These are phyloP conservation scores for Aureobasidium sp. DNA, from an alignment of 2,329 filamentous ascomycete species.

Conservation along the genomic window DNA sequence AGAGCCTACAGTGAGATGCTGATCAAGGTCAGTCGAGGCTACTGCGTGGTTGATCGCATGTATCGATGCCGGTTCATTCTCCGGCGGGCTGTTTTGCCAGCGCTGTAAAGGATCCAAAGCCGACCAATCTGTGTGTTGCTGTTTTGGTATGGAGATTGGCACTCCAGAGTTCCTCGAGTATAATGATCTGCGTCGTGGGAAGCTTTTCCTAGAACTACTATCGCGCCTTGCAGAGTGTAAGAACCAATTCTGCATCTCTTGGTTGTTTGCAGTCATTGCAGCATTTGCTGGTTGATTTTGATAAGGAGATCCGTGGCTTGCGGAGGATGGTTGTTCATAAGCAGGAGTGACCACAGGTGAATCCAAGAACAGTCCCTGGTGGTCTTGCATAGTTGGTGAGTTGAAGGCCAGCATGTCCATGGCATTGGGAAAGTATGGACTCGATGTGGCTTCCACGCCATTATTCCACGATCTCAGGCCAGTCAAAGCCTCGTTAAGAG, in stretches of 20 bases:
- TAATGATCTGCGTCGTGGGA: conserved; percentile 1
- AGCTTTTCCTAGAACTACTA: background rate
- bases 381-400: background rate
- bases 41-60: conserved; percentile 59
- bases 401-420: background rate
- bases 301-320: background rate
- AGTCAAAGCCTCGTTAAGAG: background rate
- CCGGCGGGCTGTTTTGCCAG: conserved; percentile 63
- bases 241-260: conserved; percentile 12
- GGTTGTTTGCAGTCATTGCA: conserved; percentile 11
- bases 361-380: background rate
- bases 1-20: conserved; percentile 15
- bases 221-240: conserved; percentile 2
- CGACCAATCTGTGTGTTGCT: conserved; percentile 5
- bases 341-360: background rate
- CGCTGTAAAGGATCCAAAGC: conserved; percentile 51
- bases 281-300: background rate
- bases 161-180: conserved; percentile 12
- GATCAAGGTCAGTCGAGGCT: conserved; percentile 27
- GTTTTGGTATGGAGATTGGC: conserved; percentile 1
- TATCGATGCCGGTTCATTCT: conserved; percentile 60
- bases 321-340: background rate
- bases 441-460: background rate
- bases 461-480: background rate
- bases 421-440: background rate